Conservation (phyloP, 2,329 filamentous ascomycete species). For the Aspergillus vadensis region DNA sequence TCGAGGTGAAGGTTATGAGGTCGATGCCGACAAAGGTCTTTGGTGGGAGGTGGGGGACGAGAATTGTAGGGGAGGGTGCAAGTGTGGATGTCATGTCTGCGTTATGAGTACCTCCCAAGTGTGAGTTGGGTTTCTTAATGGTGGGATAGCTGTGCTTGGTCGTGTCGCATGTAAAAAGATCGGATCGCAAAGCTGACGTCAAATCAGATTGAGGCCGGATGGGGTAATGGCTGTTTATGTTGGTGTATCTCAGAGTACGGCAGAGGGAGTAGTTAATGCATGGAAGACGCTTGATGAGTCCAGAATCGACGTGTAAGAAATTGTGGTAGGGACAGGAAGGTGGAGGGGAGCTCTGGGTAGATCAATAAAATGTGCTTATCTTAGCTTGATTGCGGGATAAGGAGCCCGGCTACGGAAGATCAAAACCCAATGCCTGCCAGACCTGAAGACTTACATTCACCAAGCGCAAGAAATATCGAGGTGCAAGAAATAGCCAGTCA, state of each 20-base stretch:
- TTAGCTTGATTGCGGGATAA: background rate
- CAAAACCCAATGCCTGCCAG: background rate
- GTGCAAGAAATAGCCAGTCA: no score
- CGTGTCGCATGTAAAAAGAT: background rate
- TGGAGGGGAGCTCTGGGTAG: background rate
- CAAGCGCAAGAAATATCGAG: background rate
- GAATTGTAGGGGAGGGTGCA: slow-evolving; percentile 36
- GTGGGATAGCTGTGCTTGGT: background rate
- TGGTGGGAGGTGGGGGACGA: slow-evolving; percentile 48
- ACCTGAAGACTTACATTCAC: background rate
- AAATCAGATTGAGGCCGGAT: background rate
- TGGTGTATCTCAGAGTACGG: background rate
- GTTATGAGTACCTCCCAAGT: background rate
- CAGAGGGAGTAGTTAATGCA: no score
- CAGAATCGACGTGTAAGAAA: background rate
- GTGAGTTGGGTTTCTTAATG: background rate
- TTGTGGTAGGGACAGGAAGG: background rate
- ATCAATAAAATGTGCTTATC: slow-evolving; percentile 2
- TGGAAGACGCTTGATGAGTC: background rate
- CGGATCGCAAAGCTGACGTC: slow-evolving; percentile 6
- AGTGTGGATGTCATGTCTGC: background rate
- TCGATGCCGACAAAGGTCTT: slow-evolving; percentile 55
- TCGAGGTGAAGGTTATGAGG: slow-evolving; percentile 63
- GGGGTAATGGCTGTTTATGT: background rate
- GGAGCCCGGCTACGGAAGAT: background rate